Evolutionary conservation across 1,284 basidiomycete species (phyloP), one percentile per base, ranked within the genome.

Genomic region (Schizophyllum commune): DNA sequence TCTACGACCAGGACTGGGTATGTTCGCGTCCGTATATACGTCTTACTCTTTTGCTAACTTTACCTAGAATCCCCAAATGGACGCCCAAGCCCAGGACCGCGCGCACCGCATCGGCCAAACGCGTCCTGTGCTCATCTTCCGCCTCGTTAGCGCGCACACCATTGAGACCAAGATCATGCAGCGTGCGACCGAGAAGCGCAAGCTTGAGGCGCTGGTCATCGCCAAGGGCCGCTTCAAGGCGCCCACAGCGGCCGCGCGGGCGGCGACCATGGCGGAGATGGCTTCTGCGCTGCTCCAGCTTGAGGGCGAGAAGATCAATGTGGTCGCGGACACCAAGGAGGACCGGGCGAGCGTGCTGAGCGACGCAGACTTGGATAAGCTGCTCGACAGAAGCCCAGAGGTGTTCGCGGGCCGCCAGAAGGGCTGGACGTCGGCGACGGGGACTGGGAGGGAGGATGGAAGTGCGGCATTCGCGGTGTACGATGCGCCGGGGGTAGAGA

Each of bases 51-150:
- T 54, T n/a, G 20, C 34, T 57, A 7, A 21, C 20, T 3, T 15
- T n/a, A n/a, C n/a, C n/a, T n/a, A n/a, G 92, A 98, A 95, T 69
- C 96, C 96, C 0, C 94, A 96, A 77, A 94, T 96, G 88, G 96
- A 99, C 67, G 79, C 94, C 4, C 96, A 99, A 73, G 96, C 96
- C 0, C 94, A 96, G 72, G 96, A 97, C 70, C 85, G 96, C 34
- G 96, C 94, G 0, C 96, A 98, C 73, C 87, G 96, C 6, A 98
- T 98, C 62, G 96, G 96, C 1, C 96, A 98, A 74, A 96, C 87
- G 19, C 88, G 80, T 66, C 92, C 92, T 1, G 92, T 96, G 60
- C 79, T 96, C 56, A 86, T 97, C 61, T 97, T 94, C 78, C 84
- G 95, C 47, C 80, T 98, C 0, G 87, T 97, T 34, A 90, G 85